These are phyloP conservation scores for Peniophora sp. DNA, from an alignment of 1,284 basidiomycete genomes.

Conservation along the genomic window DNA sequence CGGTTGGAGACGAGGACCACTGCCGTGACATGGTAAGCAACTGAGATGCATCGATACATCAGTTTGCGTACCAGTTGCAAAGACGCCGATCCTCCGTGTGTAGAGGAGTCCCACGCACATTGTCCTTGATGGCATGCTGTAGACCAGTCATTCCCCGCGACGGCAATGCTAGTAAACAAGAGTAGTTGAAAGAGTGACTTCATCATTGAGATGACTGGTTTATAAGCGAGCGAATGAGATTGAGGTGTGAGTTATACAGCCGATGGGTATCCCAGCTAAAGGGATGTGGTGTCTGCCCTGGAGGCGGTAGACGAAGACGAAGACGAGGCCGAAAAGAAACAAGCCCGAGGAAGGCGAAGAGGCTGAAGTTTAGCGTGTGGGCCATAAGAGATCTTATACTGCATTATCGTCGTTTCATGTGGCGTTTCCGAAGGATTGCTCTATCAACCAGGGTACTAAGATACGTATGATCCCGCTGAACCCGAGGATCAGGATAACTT, in stretches of 20 bases:
- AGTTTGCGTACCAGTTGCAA: not conserved
- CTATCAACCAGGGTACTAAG: too few species aligned
- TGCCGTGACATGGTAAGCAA: not conserved
- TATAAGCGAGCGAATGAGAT: not conserved
- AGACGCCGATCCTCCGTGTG: not conserved
- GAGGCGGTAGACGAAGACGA: not conserved
- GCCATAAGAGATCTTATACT: not conserved
- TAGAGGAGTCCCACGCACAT: not conserved
- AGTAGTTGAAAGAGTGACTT: not conserved
- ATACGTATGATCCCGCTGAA: too few species aligned
- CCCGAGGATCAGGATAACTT: too few species aligned
- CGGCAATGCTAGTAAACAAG: not conserved
- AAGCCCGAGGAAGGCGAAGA: not conserved
- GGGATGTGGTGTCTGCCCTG: not conserved
- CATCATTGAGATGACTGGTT: not conserved
- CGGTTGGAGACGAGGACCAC: not conserved
- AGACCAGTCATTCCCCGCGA: not conserved
- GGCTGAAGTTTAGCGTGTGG: not conserved
- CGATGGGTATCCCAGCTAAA: not conserved
- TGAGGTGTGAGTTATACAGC: too few species aligned
- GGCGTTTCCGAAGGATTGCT: too few species aligned
- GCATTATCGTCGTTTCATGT: too few species aligned
- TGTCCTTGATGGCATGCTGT: not conserved
- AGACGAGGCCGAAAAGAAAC: not conserved
- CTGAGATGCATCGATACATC: not conserved